Base-by-base conservation (phyloP, 352 stramenopile genomes). In the Phytopythium aichiense region DNA sequence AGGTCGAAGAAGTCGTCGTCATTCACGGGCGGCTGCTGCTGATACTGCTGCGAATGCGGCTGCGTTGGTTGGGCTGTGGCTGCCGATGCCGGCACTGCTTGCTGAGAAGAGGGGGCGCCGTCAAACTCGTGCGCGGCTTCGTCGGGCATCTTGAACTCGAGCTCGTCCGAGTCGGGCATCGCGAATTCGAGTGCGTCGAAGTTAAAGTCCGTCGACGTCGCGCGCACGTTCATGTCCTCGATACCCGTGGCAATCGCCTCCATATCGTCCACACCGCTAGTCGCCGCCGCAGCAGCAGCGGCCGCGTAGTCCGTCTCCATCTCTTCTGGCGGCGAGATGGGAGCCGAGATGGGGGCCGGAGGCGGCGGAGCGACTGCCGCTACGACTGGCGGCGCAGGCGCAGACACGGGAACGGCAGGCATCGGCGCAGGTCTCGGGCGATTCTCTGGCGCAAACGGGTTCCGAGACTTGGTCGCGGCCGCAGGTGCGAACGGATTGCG, bases 1-100 rank as follows among this genome's bases (percentile, higher is more conserved):
- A 93, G 74, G 58, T 93, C 84, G 45, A 91, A 84, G 60, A 78
- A 71, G 45, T 90, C 84, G 40, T 91, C 84, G 30, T 90, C 74
- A 25, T 13, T 25, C 43, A 75, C 60, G 28, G 59, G 59, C 31
- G 65, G 58, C n/a, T 67, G 60, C 45, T 35, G 56, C 46, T 67
- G 72, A 1, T 48, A 31, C 15, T 62, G 46, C 55, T 74, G 66
- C 16, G 63, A 30, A 16, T 64, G 50, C 43, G 65, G 55, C 56
- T 72, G 72, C 22, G 56, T 20, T 4, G 68, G 62, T 58, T 66
- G 60, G 20, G 35, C 35, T 40, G 9, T 16, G 35, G 9, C 35
- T 40, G 35, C 6, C 8, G 35, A 11, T 40, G 35, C 35, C 35
- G 62, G 53, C 11, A 63, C 42, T 30, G 69, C 51, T 54, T 23